Conservation (phyloP, 768 basidiomycete species). For the Boletellus emodensis region DNA sequence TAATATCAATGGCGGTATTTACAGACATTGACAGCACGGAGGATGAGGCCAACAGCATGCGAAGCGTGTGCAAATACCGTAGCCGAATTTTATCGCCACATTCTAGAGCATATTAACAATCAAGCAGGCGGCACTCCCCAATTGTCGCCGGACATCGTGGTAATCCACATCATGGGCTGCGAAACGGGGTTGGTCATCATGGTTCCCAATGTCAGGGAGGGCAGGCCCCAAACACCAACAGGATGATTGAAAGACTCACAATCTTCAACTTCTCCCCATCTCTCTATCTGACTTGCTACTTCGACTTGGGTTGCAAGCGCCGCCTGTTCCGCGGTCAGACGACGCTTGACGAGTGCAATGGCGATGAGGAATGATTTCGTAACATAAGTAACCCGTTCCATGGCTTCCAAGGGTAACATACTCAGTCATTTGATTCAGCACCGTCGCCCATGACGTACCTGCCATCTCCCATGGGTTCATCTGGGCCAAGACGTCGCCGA, state of each 20-base stretch:
- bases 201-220: not conserved
- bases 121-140: conserved; percentile 76
- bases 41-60: conserved; percentile 1
- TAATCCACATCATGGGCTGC: conserved; percentile 97
- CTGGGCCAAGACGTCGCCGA: conserved; percentile 52
- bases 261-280: conserved; percentile 99
- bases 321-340: conserved; percentile 78
- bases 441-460: conserved; percentile 46
- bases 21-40: conserved; percentile 13
- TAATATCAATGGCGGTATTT: conserved; percentile 12
- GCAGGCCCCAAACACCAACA: conserved; percentile 5
- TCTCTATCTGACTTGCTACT: conserved; percentile 91
- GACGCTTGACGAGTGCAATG: conserved; percentile 75
- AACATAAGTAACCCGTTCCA: conserved; percentile 86
- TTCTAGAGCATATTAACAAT: conserved; percentile 35
- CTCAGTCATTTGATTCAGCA: not conserved
- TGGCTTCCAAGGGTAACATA: conserved; percentile 45
- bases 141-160: conserved; percentile 83
- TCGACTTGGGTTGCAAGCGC: conserved; percentile 85
- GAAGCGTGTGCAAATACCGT: conserved; percentile 3
- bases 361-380: conserved; percentile 91
- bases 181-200: conserved; percentile 13
- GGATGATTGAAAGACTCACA: conserved; percentile 53
- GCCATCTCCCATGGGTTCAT: conserved; percentile 88
- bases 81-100: conserved; percentile 5